Percentiles rank a stretch among this genome's conserved stretches.
Conservation (phyloP, 805 yeast genomes). For the Wickerhamiella slavikovae region DNA sequence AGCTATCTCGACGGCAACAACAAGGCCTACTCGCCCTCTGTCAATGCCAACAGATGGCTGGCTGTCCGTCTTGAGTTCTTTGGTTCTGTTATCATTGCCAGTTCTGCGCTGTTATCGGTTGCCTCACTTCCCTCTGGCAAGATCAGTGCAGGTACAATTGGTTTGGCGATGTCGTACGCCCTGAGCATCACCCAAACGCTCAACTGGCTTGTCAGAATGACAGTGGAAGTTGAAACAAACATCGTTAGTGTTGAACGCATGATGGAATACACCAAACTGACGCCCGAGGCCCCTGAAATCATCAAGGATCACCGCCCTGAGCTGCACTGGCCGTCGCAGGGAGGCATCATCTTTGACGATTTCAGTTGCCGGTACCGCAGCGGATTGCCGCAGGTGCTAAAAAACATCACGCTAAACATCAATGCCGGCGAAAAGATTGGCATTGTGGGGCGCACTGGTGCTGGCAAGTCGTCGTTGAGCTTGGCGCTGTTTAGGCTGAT, state of each 20-base stretch:
- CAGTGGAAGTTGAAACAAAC: slow-evolving; percentile 94
- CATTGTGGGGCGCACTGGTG: slow-evolving; percentile 93
- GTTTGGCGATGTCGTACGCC: slow-evolving; percentile 84
- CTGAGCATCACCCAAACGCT: slow-evolving; percentile 80
- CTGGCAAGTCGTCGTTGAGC: slow-evolving; percentile 78
- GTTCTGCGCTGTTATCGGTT: slow-evolving; percentile 69
- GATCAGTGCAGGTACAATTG: slow-evolving; percentile 78
- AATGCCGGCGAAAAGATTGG: slow-evolving; percentile 72
- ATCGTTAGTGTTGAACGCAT: slow-evolving; percentile 93
- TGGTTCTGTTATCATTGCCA: slow-evolving; percentile 73
- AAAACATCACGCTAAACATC: slow-evolving; percentile 40
- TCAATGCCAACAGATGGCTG: slow-evolving; percentile 91
- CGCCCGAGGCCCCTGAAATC: slow-evolving; percentile 64
- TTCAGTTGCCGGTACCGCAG: slow-evolving; percentile 75
- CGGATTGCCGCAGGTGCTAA: slow-evolving; percentile 61
- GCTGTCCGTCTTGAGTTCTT: slow-evolving; percentile 84
- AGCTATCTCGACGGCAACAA: slow-evolving; percentile 58
- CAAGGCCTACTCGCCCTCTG: slow-evolving; percentile 81
- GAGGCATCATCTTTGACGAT: slow-evolving; percentile 43
- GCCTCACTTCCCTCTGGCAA: slow-evolving; percentile 43
- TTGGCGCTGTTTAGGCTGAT: slow-evolving; percentile 70
- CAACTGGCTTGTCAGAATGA: slow-evolving; percentile 97
- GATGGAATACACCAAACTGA: slow-evolving; percentile 61
- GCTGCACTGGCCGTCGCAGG: slow-evolving; percentile 49
- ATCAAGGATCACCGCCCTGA: slow-evolving; percentile 36